A percentile compares a stretch with the other conserved stretches of the same genome.
These are phyloP conservation scores for Fagus crenata DNA, from an alignment of 306 rosid genomes.

Conservation along the genomic window DNA sequence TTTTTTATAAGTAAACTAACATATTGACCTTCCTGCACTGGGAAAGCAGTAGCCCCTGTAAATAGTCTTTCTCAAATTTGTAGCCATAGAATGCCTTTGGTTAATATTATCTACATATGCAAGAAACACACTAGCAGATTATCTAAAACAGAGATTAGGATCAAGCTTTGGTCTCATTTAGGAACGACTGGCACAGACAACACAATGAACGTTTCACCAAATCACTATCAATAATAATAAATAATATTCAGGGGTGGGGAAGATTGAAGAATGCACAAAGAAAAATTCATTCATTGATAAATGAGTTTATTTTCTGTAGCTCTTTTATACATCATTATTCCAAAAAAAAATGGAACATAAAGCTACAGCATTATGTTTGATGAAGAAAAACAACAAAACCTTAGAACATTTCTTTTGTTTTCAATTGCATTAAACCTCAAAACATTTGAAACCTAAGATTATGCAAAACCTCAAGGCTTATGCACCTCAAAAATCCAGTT, in stretches of 20 bases:
- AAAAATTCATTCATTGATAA: slow-evolving; percentile 27
- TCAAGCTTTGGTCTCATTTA: neutral
- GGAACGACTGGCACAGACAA: neutral
- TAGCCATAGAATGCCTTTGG: neutral
- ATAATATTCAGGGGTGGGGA: neutral
- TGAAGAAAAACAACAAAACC: slow-evolving; percentile 36
- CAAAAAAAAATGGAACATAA: slow-evolving; percentile 31
- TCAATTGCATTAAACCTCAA: slow-evolving; percentile 12
- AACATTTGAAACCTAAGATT: slow-evolving; percentile 4
- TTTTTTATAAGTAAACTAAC: no score
- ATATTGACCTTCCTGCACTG: no score
- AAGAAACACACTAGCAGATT: neutral
- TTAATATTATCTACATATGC: neutral
- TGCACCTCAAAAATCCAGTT: slow-evolving; percentile 24
- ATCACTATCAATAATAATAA: neutral
- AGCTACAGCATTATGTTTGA: slow-evolving; percentile 19
- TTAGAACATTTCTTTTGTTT: slow-evolving; percentile 4
- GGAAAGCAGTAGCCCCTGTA: no score
- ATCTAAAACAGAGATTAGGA: neutral
- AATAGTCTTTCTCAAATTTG: no score
- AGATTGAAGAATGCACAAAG: neutral
- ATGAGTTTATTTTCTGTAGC: slow-evolving; percentile 7
- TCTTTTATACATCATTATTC: slow-evolving; percentile 31
- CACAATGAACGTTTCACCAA: neutral
- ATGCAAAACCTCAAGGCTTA: slow-evolving; percentile 26